phyloP scores from a whole-genome alignment of 106 monocot species.

The Allium sativum region DNA sequence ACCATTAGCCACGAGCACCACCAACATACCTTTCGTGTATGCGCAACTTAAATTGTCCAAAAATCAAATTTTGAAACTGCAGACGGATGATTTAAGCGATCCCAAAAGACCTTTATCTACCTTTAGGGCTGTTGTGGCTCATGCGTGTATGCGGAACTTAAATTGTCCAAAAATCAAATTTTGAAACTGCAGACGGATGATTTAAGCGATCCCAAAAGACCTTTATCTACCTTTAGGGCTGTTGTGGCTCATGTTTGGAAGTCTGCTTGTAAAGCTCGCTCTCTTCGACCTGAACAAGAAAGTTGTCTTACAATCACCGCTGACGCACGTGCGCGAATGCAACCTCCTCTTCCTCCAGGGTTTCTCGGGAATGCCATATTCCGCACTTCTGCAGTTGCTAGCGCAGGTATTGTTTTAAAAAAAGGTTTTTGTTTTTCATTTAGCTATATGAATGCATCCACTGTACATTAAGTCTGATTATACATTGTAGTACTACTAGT shows the following conservation, averaged over 20 bases:
- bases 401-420: no score
- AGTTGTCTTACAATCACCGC: conserved; percentile 31
- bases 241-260: conserved; percentile 46
- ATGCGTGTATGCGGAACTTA: no score
- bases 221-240: conserved; percentile 29
- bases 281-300: conserved; percentile 6
- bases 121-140: no score
- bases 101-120: no score
- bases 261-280: conserved; percentile 35
- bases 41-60: no score
- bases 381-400: conserved; percentile 6
- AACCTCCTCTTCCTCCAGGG: conserved; percentile 30
- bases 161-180: conserved; percentile 27
- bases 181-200: no score
- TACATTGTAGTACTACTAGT: no score
- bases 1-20: background rate
- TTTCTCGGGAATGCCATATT: conserved; percentile 50
- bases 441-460: no score
- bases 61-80: no score
- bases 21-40: conserved; percentile 3
- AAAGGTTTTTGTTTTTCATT: no score
- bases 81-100: no score
- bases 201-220: background rate
- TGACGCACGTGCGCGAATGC: conserved; percentile 26
- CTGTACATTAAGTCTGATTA: no score